Conservation (phyloP, 306 rosid genomes). For the Quercus bicolor region DNA sequence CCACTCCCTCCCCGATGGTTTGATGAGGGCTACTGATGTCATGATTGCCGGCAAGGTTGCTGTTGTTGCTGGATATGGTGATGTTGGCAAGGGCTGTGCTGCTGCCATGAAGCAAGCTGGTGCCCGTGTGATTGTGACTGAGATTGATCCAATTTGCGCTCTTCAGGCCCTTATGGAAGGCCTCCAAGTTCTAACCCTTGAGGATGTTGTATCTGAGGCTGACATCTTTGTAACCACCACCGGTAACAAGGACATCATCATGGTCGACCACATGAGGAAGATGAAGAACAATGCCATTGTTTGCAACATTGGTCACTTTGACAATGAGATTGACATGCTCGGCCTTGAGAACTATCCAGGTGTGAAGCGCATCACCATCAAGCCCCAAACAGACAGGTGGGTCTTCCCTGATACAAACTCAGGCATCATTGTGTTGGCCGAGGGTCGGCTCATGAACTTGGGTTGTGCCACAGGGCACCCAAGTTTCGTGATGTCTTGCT, state of each 20-base stretch:
- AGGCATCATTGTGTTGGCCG: conserved; percentile 79
- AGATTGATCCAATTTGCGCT: conserved; percentile 96
- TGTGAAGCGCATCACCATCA: conserved; percentile 78
- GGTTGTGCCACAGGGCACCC: conserved; percentile 99
- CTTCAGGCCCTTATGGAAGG: conserved; percentile 99
- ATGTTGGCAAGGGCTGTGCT: conserved; percentile 99
- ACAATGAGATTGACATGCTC: conserved; percentile 80
- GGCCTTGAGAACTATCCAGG: conserved; percentile 88
- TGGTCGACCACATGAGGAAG: conserved; percentile 74
- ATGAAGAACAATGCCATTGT: conserved; percentile 98
- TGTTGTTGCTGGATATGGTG: conserved; percentile 85
- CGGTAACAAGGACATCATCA: conserved; percentile 97
- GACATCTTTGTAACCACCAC: conserved; percentile 95
- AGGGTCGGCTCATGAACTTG: conserved; percentile 96
- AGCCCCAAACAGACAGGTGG: conserved; percentile 98
- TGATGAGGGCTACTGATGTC: conserved; percentile 97
- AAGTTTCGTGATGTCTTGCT: conserved; percentile 97
- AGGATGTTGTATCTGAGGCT: conserved; percentile 54
- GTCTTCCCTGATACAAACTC: conserved; percentile 75
- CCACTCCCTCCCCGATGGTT: conserved; percentile 95
- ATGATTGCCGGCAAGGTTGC: conserved; percentile 98
- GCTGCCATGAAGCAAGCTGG: conserved; percentile 92
- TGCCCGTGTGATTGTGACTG: conserved; percentile 85
- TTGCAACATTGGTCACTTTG: conserved; percentile 97
- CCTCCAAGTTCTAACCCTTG: conserved; percentile 62